Evolutionary conservation across 2,329 filamentous ascomycete genomes (phyloP), one percentile per base, ranked within the genome.

Genomic region (Rhinocladiella mackenziei): DNA sequence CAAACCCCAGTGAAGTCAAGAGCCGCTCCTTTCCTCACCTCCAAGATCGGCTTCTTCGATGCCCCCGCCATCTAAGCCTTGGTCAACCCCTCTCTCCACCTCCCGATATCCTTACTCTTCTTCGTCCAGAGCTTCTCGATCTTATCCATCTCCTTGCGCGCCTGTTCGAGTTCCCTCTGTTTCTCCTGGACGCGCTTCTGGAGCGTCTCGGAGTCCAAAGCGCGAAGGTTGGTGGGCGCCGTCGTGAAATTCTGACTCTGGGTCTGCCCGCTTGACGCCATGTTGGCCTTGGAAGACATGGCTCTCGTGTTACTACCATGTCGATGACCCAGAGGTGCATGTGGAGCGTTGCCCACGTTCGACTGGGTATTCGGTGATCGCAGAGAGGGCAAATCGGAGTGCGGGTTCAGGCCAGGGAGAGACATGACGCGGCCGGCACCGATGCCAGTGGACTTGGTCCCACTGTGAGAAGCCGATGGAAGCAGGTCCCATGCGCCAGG

Each of bases 81-180:
- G 8, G 32, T 19, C 17, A 56, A 34, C 1, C 42, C 48, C n/a
- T 55, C 55, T 26, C 51, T 51, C 51, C 51, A 57, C 13, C 48
- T 45, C 10, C 32, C 44, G 28, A 52, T 50, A 15, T 57, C 55
- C 36, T 57, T 57, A 13, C 17, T 39, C 30, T 54, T 55, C 35
- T 53, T 56, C 23, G 37, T 50, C 41, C 48, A 39, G 48, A 69
- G 67, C 56, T 71, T 72, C 50, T 72, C 69, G 25, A 68, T 58
- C 3, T 59, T 45, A 42, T 72, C 73, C 56, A 89, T 81, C 48
- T 91, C 82, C 55, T 75, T 74, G 62, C 82, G 80, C 55, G 89
- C 76, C 7, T 72, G 71, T 54, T 89, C 83, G 67, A 89, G 81
- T 63, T 91, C 84, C 40, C 81, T 77, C 19, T 70, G 66, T 3